A percentile compares a stretch with the other conserved stretches of the same genome.
phyloP scores from a whole-genome alignment of 169 alveolate genomes.

The Plasmodium falciparum region DNA sequence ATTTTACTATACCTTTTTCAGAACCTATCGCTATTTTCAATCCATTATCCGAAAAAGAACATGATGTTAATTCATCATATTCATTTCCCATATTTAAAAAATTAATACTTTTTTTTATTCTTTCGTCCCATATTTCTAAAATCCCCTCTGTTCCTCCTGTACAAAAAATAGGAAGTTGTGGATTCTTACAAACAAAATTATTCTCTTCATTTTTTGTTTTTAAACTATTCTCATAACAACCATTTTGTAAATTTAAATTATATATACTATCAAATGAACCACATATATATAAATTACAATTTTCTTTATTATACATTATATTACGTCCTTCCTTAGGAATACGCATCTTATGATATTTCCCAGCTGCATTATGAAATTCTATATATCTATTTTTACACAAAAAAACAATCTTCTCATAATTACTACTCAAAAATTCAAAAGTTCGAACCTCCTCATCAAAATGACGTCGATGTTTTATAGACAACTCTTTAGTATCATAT shows the following conservation, averaged over 20 bases:
- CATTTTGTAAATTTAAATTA: conserved; percentile 60
- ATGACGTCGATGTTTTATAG: conserved; percentile 85
- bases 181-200: conserved; percentile 50
- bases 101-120: conserved; percentile 30
- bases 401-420: conserved; percentile 83
- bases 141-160: conserved; percentile 57
- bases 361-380: conserved; percentile 87
- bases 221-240: conserved; percentile 26
- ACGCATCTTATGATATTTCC: conserved; percentile 81
- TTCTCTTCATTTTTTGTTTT: conserved; percentile 29
- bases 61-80: conserved; percentile 38
- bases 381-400: conserved; percentile 79
- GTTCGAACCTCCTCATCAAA: conserved; percentile 83
- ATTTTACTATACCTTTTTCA: conserved; percentile 73
- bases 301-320: conserved; percentile 80
- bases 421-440: conserved; percentile 80
- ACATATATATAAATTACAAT: conserved; percentile 77
- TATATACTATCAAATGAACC: conserved; percentile 81
- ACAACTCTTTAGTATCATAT: conserved; percentile 83
- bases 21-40: conserved; percentile 84
- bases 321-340: conserved; percentile 86
- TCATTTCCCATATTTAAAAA: conserved; percentile 20
- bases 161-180: conserved; percentile 40
- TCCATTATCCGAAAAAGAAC: conserved; percentile 82
- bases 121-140: conserved; percentile 71